Evolutionary conservation across 495 filamentous ascomycete species (phyloP).

Genomic region (Thermothielavioides terrestris): DNA sequence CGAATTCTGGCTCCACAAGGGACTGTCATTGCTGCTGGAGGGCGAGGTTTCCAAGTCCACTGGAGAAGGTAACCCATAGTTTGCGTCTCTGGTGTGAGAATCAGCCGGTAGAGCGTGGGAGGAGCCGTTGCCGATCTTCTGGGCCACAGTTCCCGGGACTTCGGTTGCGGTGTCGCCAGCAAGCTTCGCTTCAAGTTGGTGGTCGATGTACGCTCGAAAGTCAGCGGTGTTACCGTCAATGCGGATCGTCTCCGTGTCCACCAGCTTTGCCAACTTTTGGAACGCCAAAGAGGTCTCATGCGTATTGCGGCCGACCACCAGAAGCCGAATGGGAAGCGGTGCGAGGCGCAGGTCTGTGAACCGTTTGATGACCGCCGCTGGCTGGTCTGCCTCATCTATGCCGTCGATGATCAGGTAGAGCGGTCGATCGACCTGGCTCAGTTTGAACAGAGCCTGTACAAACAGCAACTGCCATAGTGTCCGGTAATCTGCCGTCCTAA

Average conservation of each 20-base stretch:
- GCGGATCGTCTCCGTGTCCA: background rate
- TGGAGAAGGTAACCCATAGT: too few relatives aligned
- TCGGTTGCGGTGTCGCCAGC: too few relatives aligned
- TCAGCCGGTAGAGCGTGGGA: too few relatives aligned
- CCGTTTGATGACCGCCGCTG: background rate
- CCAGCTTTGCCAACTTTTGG: background rate
- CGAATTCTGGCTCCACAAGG: too few relatives aligned
- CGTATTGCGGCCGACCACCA: background rate
- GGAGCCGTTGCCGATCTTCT: too few relatives aligned
- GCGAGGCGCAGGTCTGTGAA: background rate
- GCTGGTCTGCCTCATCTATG: constrained; percentile 27
- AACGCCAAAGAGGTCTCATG: background rate
- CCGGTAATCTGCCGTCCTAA: constrained; percentile 20
- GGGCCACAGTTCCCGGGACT: too few relatives aligned
- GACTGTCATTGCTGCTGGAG: too few relatives aligned
- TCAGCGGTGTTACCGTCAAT: background rate
- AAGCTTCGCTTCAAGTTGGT: background rate
- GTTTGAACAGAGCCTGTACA: constrained; percentile 20
- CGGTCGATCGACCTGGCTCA: constrained; percentile 5
- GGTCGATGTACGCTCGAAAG: background rate
- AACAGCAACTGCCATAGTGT: constrained; percentile 36
- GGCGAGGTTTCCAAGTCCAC: too few relatives aligned
- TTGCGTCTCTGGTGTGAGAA: too few relatives aligned
- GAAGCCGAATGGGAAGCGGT: background rate
- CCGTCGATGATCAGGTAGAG: constrained; percentile 34